Evolutionary conservation across 768 basidiomycete species (phyloP).

Genomic region (Tricholoma saponaceum): DNA sequence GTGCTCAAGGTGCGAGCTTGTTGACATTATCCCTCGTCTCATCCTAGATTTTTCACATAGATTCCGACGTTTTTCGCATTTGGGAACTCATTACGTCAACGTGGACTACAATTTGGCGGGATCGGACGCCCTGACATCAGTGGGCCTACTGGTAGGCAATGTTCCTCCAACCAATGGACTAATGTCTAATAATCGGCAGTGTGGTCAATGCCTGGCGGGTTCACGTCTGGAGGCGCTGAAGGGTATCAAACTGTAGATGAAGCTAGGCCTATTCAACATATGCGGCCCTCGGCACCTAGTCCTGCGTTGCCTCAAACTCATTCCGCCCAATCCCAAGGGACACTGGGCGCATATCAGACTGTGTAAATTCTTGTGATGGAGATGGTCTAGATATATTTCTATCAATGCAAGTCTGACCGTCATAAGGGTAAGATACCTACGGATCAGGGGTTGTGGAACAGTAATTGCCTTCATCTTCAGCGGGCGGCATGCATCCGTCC

Average conservation of each 20-base stretch:
- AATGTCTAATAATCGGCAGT: slow-evolving; percentile 34
- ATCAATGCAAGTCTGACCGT: neutral
- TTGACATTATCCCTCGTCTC: neutral
- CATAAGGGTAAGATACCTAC: neutral
- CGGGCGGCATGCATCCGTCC: slow-evolving; percentile 3
- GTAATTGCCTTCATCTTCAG: slow-evolving; percentile 7
- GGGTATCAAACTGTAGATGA: slow-evolving; percentile 65
- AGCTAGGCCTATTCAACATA: slow-evolving; percentile 22
- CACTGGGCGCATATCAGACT: slow-evolving; percentile 41
- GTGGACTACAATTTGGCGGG: slow-evolving; percentile 52
- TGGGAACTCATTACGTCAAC: slow-evolving; percentile 47
- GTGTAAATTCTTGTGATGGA: slow-evolving; percentile 21
- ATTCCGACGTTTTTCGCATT: slow-evolving; percentile 58
- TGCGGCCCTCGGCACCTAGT: slow-evolving; percentile 24
- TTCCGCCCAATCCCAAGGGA: slow-evolving; percentile 18
- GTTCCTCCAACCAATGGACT: neutral
- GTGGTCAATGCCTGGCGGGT: slow-evolving; percentile 78
- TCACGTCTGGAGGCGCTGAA: slow-evolving; percentile 49
- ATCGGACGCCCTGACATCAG: slow-evolving; percentile 41
- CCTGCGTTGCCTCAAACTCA: slow-evolving; percentile 18
- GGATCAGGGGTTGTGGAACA: slow-evolving; percentile 8
- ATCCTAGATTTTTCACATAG: slow-evolving; percentile 25
- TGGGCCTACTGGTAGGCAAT: slow-evolving; percentile 51
- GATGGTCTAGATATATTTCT: neutral
- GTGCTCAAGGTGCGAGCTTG: slow-evolving; percentile 50